These are phyloP conservation scores for Periconia sp. DNA, from an alignment of 2,329 filamentous ascomycete species.

Conservation along the genomic window DNA sequence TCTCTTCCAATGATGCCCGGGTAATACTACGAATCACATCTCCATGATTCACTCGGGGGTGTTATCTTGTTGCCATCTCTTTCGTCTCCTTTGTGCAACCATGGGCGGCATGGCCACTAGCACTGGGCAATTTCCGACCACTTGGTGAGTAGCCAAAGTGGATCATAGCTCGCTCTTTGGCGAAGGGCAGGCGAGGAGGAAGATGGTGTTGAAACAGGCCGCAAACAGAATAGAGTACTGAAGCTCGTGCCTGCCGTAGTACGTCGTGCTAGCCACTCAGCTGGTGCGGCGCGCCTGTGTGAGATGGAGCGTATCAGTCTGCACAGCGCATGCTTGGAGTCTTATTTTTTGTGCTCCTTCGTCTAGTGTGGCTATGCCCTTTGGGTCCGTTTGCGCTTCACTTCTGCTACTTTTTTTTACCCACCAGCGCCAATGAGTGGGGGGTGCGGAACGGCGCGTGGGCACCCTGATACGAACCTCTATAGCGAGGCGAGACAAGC, in stretches of 20 bases:
- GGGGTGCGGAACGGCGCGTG: neutral
- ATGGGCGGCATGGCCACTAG: conserved; percentile 3
- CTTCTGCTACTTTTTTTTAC: neutral
- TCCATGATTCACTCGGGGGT: neutral
- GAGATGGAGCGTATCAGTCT: too few species aligned
- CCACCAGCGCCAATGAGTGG: too few species aligned
- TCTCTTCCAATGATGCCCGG: neutral
- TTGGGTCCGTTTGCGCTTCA: conserved; percentile 1
- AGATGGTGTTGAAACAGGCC: neutral
- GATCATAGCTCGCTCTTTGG: neutral
- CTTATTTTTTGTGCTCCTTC: neutral
- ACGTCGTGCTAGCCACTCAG: too few species aligned
- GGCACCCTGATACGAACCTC: neutral
- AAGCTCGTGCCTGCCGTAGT: too few species aligned
- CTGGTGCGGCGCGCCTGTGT: too few species aligned
- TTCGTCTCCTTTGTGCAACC: neutral
- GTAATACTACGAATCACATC: too few species aligned
- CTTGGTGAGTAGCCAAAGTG: neutral
- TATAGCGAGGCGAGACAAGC: neutral
- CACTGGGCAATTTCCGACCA: conserved; percentile 5
- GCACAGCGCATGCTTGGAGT: too few species aligned
- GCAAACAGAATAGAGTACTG: neutral
- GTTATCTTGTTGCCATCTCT: neutral
- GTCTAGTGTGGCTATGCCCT: neutral
- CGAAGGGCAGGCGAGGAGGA: neutral